Evolutionary conservation across 768 basidiomycete genomes (phyloP), one percentile per base, ranked within the genome.

Genomic region (Pisolithus tinctorius): DNA sequence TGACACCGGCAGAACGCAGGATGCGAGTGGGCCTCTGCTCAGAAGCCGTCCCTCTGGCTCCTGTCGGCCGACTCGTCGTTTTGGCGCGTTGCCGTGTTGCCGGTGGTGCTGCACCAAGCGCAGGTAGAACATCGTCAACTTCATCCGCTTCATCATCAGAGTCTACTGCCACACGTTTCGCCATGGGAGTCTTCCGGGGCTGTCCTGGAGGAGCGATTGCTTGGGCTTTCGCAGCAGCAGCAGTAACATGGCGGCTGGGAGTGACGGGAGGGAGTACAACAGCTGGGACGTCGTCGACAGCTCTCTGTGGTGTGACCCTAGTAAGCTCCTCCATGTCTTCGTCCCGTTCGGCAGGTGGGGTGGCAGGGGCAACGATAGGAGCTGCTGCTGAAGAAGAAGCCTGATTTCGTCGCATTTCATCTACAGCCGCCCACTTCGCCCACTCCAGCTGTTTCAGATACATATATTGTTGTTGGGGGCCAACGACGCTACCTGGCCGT

Each of bases 371-470:
- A 38, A 87, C 78, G 25, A 85, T 63, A 3, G 78, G 65, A 14
- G 74, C 67, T 8, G 75, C 59, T 11, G 67, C 60, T 50, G 56
- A 57, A 75, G 56, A 57, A 75, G 80, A 43, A 60, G 63, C 64
- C 72, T 82, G 68, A 13, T 43, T 55, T 41, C 66, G 60, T 62
- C 76, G 80, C 56, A 83, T 72, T 61, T 93, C 89, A 62, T 96
- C 92, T 3, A 82, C 76, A 4, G 93, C 93, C 1, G 90, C 82
- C 93, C 93, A 95, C 61, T 91, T 90, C 16, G 83, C 77, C 93
- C 93, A 96, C 66, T 93, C 89, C 42, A 93, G 69, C 62, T 96
- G 93, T 71, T 93, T 93, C 62, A 91, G 81, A 64, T 94, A 93
- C 80, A 96, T 84, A 64, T 90, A 96, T 66, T 96, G 93, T 63